phyloP scores from a whole-genome alignment of 441 rosid species.

The Pelargonium fulgidum region DNA sequence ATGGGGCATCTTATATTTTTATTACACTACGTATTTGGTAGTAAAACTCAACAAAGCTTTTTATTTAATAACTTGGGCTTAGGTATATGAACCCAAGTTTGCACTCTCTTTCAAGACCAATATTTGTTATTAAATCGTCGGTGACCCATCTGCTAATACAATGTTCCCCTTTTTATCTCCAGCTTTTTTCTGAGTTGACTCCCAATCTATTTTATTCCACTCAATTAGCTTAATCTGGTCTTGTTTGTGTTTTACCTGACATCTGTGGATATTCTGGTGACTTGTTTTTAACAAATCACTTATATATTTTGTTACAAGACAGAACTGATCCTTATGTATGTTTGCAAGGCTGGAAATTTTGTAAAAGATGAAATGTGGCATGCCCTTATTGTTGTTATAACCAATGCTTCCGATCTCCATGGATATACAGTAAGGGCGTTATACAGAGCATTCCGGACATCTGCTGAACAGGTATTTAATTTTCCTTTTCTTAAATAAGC shows the following conservation, averaged over 20 bases:
- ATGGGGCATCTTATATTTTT: constrained; percentile 12
- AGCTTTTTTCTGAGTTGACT: not conserved
- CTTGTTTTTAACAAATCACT: constrained; percentile 11
- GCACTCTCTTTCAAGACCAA: not conserved
- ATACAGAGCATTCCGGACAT: constrained; percentile 67
- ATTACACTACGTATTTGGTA: constrained; percentile 3
- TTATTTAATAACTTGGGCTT: not conserved
- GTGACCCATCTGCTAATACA: too few relatives aligned
- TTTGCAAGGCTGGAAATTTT: constrained; percentile 93
- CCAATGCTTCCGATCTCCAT: constrained; percentile 93
- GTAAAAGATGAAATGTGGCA: constrained; percentile 99
- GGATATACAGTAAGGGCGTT: constrained; percentile 89
- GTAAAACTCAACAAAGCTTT: constrained; percentile 6
- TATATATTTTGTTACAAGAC: constrained; percentile 19
- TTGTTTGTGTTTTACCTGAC: not conserved
- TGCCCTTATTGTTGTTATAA: constrained; percentile 81
- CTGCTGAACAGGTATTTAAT: constrained; percentile 67
- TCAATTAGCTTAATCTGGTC: constrained; percentile 9
- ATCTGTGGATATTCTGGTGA: constrained; percentile 11
- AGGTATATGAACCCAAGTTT: not conserved
- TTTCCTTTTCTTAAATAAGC: constrained; percentile 3
- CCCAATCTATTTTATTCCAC: not conserved
- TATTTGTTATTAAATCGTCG: too few relatives aligned
- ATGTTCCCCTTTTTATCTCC: not conserved
- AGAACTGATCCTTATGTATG: constrained; percentile 32